phyloP scores from a whole-genome alignment of 371 early-diverging fungal genomes.

The Mucor circinelloides region DNA sequence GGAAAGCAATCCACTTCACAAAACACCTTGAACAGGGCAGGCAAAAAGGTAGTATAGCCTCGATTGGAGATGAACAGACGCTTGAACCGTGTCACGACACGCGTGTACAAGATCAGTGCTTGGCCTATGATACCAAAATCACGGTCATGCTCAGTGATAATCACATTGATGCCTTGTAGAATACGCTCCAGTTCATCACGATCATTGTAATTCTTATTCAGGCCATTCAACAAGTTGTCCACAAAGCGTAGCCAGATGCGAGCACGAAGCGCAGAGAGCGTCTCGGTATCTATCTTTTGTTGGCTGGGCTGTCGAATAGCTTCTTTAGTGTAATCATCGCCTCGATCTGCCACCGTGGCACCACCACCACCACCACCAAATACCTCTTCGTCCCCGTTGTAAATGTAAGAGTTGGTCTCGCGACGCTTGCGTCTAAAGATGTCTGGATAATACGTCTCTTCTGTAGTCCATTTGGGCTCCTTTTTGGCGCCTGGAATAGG shows the following conservation, averaged over 20 bases:
- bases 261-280: conserved; percentile 55
- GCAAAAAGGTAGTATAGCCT: conserved; percentile 61
- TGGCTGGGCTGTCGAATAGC: conserved; percentile 19
- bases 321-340: neutral
- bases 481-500: conserved; percentile 18
- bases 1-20: conserved; percentile 51
- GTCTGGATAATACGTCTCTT: conserved; percentile 37
- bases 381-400: neutral
- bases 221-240: conserved; percentile 52
- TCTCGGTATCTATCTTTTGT: conserved; percentile 28
- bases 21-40: conserved; percentile 65
- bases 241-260: conserved; percentile 66
- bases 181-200: conserved; percentile 58
- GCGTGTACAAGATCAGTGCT: conserved; percentile 57
- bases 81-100: conserved; percentile 57
- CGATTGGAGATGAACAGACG: conserved; percentile 63
- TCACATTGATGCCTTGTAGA: conserved; percentile 59
- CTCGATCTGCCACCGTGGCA: neutral
- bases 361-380: neutral
- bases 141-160: conserved; percentile 54
- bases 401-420: neutral
- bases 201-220: conserved; percentile 62
- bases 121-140: conserved; percentile 65
- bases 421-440: conserved; percentile 22
- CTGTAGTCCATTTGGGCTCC: neutral